phyloP scores from a whole-genome alignment of 2,329 filamentous ascomycete genomes.

The Cadophora malorum region DNA sequence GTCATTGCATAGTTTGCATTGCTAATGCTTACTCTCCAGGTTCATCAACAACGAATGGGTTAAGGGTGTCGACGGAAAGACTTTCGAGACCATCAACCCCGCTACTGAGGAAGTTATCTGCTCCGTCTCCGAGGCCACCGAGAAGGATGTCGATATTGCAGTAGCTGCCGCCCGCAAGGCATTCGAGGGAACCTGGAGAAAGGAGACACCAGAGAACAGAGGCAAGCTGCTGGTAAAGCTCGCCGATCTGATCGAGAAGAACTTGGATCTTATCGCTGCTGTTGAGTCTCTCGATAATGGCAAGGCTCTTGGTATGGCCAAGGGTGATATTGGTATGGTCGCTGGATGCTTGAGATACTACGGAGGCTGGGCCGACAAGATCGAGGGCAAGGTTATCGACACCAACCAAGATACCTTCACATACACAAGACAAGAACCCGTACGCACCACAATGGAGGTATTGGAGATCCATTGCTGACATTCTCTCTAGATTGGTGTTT shows the following conservation, averaged over 20 bases:
- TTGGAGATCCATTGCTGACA: slow-evolving; percentile 3
- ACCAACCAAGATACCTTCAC: slow-evolving; percentile 69
- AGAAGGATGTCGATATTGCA: slow-evolving; percentile 84
- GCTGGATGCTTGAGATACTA: slow-evolving; percentile 82
- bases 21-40: slow-evolving; percentile 30
- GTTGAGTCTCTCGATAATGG: slow-evolving; percentile 90
- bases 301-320: slow-evolving; percentile 79
- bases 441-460: slow-evolving; percentile 41
- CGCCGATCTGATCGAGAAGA: slow-evolving; percentile 80
- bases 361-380: slow-evolving; percentile 76
- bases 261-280: slow-evolving; percentile 76
- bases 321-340: slow-evolving; percentile 73
- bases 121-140: slow-evolving; percentile 82
- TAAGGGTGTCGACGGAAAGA: slow-evolving; percentile 82
- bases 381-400: slow-evolving; percentile 72
- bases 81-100: slow-evolving; percentile 92
- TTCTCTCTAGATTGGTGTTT: slow-evolving; percentile 60
- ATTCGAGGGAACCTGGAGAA: slow-evolving; percentile 76
- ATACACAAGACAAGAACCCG: slow-evolving; percentile 71
- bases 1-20: not conserved
- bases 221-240: slow-evolving; percentile 75
- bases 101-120: slow-evolving; percentile 83
- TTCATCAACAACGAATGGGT: slow-evolving; percentile 94
- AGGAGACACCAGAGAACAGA: slow-evolving; percentile 73
- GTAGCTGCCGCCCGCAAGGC: slow-evolving; percentile 86